Conservation (phyloP, 805 yeast genomes). For the Nakazawaea peltata region DNA sequence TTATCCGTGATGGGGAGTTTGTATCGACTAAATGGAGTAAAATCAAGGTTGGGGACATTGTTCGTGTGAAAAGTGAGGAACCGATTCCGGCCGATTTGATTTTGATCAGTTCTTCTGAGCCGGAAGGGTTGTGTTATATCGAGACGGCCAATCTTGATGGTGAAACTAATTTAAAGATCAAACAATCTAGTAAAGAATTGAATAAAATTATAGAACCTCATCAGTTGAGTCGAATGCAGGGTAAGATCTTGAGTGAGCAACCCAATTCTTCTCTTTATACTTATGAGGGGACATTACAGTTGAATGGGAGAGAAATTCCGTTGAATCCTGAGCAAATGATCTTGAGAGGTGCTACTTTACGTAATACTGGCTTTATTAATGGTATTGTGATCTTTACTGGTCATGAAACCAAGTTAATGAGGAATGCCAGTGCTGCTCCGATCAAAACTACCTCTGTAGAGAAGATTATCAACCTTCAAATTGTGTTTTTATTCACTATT, state of each 20-base stretch:
- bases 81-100: slow-evolving; percentile 92
- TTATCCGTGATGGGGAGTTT: slow-evolving; percentile 58
- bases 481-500: slow-evolving; percentile 77
- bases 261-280: slow-evolving; percentile 94
- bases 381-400: slow-evolving; percentile 95
- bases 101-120: slow-evolving; percentile 86
- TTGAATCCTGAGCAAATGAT: slow-evolving; percentile 86
- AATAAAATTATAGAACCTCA: slow-evolving; percentile 59
- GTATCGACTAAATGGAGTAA: slow-evolving; percentile 72
- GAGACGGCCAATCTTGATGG: slow-evolving; percentile 98
- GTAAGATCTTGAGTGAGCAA: slow-evolving; percentile 71
- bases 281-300: slow-evolving; percentile 76
- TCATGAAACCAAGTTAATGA: slow-evolving; percentile 95
- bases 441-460: slow-evolving; percentile 96
- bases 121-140: slow-evolving; percentile 94
- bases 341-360: slow-evolving; percentile 88
- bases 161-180: slow-evolving; percentile 92
- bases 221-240: slow-evolving; percentile 44
- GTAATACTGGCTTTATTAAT: slow-evolving; percentile 93
- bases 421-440: slow-evolving; percentile 98
- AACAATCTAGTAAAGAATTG: slow-evolving; percentile 80
- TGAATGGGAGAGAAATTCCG: slow-evolving; percentile 56
- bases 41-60: slow-evolving; percentile 86
- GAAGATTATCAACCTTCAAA: slow-evolving; percentile 87
- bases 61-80: slow-evolving; percentile 77